Evolutionary conservation across 2,329 filamentous ascomycete species (phyloP).

Genomic region (Paraconiothyrium sp.): DNA sequence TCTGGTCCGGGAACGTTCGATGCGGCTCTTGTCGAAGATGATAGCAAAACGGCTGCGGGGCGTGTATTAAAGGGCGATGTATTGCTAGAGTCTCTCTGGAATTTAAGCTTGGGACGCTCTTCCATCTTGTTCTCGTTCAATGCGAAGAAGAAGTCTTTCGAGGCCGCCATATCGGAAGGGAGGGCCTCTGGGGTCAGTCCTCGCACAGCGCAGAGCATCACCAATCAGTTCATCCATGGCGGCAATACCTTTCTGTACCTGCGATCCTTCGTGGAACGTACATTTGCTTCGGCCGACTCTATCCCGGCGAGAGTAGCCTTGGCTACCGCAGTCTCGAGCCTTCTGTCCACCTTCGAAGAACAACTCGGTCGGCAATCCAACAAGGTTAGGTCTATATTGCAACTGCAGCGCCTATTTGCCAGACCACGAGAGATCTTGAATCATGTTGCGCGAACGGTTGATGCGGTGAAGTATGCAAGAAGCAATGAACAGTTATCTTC

Average conservation of each 20-base stretch:
- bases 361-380: conserved; percentile 43
- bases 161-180: conserved; percentile 54
- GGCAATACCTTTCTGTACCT: conserved; percentile 50
- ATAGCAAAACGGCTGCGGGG: conserved; percentile 51
- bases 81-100: conserved; percentile 65
- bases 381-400: conserved; percentile 48
- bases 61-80: conserved; percentile 50
- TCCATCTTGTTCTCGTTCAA: conserved; percentile 76
- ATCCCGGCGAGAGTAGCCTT: conserved; percentile 55
- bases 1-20: conserved; percentile 73
- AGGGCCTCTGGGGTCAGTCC: conserved; percentile 62
- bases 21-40: conserved; percentile 60
- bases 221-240: conserved; percentile 53
- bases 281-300: conserved; percentile 44
- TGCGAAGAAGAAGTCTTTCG: conserved; percentile 62
- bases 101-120: conserved; percentile 74
- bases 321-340: conserved; percentile 50
- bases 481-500: conserved; percentile 51
- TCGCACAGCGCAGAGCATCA: conserved; percentile 62
- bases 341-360: conserved; percentile 54
- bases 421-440: conserved; percentile 62
- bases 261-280: conserved; percentile 48
- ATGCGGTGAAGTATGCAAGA: conserved; percentile 54
- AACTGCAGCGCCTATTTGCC: conserved; percentile 53
- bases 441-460: conserved; percentile 63